Evolutionary conservation across 1,139 yeast genomes (phyloP).

Genomic region (Suhomyces coccinellae): DNA sequence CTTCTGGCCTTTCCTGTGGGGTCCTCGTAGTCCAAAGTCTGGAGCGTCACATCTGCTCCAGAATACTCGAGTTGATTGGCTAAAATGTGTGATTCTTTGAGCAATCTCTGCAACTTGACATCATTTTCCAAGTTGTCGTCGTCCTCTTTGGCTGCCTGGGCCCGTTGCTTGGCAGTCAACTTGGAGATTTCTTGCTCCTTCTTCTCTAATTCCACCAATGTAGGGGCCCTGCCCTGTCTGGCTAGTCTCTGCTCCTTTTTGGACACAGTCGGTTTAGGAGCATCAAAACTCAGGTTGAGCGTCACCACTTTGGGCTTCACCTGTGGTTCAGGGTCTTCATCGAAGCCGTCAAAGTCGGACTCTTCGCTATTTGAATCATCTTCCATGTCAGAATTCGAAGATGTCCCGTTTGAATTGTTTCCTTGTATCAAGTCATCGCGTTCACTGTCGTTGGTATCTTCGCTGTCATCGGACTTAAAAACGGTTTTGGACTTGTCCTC

Average conservation of each 20-base stretch:
- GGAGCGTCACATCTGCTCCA: conserved; percentile 76
- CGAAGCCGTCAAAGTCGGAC: conserved; percentile 7
- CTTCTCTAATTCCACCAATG: conserved; percentile 35
- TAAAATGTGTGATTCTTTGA: conserved; percentile 83
- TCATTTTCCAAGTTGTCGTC: conserved; percentile 70
- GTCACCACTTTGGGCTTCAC: conserved; percentile 36
- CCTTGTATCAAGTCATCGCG: conserved; percentile 6
- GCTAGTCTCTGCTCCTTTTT: conserved; percentile 35
- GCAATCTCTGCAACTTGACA: conserved; percentile 74
- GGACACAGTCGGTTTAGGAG: conserved; percentile 21
- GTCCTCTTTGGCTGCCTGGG: conserved; percentile 36
- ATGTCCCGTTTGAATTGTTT: conserved; percentile 4
- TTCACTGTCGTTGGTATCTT: conserved; percentile 19
- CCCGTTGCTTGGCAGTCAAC: conserved; percentile 30
- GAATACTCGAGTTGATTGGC: conserved; percentile 57
- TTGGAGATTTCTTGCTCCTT: conserved; percentile 25
- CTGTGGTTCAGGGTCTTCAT: conserved; percentile 10
- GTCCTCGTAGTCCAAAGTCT: conserved; percentile 63
- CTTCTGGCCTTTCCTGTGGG: conserved; percentile 81
- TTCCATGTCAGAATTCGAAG: conserved; percentile 1
- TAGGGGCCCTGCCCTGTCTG: conserved; percentile 45
- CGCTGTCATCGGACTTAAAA: conserved; percentile 26
- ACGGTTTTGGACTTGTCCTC: conserved; percentile 49
- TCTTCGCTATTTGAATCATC: not conserved
- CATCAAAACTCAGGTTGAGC: conserved; percentile 20